Percentiles rank a stretch among this genome's conserved stretches.
Evolutionary conservation across 306 rosid genomes (phyloP).

Genomic region (Rosa multiflora): DNA sequence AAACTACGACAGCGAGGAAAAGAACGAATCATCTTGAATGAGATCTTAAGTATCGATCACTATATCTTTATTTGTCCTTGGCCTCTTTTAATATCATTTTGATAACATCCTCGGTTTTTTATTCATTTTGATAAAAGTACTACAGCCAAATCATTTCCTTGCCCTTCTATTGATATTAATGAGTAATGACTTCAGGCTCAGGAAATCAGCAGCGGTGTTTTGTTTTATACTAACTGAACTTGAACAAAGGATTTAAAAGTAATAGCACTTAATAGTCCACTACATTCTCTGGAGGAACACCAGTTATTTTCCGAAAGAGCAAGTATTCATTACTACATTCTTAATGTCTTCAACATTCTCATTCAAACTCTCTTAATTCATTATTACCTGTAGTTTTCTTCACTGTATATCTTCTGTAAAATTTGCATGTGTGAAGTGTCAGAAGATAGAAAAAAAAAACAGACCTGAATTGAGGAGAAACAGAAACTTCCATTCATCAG

Average conservation of each 20-base stretch:
- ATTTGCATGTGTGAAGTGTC: not conserved
- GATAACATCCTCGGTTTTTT: not conserved
- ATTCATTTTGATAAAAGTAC: not conserved
- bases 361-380: not conserved
- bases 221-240: not conserved
- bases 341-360: not conserved
- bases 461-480: conserved; percentile 1
- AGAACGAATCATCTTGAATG: not conserved
- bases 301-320: not conserved
- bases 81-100: not conserved
- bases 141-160: not conserved
- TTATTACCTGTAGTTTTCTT: not conserved
- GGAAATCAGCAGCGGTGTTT: not conserved
- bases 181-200: not conserved
- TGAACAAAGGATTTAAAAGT: not conserved
- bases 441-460: not conserved
- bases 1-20: not conserved
- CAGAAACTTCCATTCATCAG: conserved; percentile 46
- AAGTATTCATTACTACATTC: not conserved
- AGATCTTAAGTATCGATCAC: not conserved
- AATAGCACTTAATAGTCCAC: not conserved
- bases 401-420: not conserved
- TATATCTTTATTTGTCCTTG: not conserved
- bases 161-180: not conserved
- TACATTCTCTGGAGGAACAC: not conserved